These are phyloP conservation scores for Pseudodiploospora longispora DNA, from an alignment of 2,329 filamentous ascomycete genomes.

Conservation along the genomic window DNA sequence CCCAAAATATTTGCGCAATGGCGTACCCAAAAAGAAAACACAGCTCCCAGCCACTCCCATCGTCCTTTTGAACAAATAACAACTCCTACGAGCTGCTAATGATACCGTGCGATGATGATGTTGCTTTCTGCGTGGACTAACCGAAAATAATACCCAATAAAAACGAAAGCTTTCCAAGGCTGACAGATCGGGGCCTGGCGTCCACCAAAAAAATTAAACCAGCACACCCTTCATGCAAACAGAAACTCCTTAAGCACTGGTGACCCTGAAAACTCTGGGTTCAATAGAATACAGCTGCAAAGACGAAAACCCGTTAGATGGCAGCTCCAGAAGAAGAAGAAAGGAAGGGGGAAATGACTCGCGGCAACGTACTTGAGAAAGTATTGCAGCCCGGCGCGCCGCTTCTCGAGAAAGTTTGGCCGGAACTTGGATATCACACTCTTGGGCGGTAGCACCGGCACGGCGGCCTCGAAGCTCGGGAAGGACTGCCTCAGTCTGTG, in stretches of 20 bases:
- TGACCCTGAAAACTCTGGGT: slow-evolving; percentile 90
- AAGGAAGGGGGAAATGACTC: not conserved
- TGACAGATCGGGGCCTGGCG: no score
- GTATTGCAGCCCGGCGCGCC: slow-evolving; percentile 76
- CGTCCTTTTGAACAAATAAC: no score
- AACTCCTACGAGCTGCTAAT: no score
- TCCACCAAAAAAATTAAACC: no score
- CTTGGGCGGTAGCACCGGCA: slow-evolving; percentile 87
- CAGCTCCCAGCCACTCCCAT: no score
- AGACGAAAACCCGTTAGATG: no score
- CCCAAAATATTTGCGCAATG: no score
- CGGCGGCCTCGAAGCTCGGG: slow-evolving; percentile 72
- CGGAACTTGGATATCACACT: slow-evolving; percentile 82
- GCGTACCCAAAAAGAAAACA: no score
- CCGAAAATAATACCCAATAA: no score
- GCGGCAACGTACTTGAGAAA: slow-evolving; percentile 71
- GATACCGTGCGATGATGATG: no score
- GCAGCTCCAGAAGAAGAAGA: not conserved
- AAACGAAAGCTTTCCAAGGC: no score
- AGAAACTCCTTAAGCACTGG: slow-evolving; percentile 87
- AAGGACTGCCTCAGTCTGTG: slow-evolving; percentile 69
- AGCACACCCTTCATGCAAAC: slow-evolving; percentile 43
- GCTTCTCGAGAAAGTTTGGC: slow-evolving; percentile 75
- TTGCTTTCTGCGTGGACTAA: no score
- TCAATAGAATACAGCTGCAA: slow-evolving; percentile 74